Base-by-base conservation (phyloP, 1,284 basidiomycete species). In the Ustilago nuda region DNA sequence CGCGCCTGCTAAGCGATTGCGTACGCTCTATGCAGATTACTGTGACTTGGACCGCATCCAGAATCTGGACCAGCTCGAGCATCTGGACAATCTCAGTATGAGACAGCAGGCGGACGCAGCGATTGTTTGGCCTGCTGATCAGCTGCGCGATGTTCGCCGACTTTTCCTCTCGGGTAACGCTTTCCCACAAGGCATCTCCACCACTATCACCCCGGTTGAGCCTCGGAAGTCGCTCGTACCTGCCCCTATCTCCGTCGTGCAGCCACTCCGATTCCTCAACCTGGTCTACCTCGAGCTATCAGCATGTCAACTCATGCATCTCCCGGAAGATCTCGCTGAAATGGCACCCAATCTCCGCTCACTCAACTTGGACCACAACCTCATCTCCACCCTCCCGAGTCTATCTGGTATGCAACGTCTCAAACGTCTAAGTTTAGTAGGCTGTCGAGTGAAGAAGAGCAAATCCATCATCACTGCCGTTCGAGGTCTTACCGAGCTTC, bases 221-320 rank as follows among this genome's bases (percentile, higher is more conserved):
- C 23, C 43, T 4, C 60, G 52, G 43, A 61, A 65, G 54, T 59
- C 53, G 12, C 57, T 64, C 35, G 36, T 50, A 17, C 39, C 67
- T 0, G 27, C 62, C 7, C 30, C 56, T 41, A 13, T 43, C 45
- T 8, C 66, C 53, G 50, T 33, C 61, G 23, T 15, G 54, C 72
- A 66, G 45, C 63, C 65, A 4, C 50, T 76, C 13, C 64, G 70
- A 15, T 93, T 93, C 87, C 94, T 94, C 87, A 92, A 94, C 82
- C 89, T 99, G 80, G 89, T 93, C 45, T 98, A 98, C 88, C 89
- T 99, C 79, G 96, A 99, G 87, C 88, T 94, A 43, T 94, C 95
- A 12, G 93, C 91, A 52, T 99, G 97, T 86, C 91, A 93, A 70
- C 88, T 99, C 65, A 91, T 91, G 33, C 83, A 85, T 51, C 89